Evolutionary conservation across 1,139 yeast genomes (phyloP), one percentile per base, ranked within the genome.

Genomic region (Lizanozyma gosingica): DNA sequence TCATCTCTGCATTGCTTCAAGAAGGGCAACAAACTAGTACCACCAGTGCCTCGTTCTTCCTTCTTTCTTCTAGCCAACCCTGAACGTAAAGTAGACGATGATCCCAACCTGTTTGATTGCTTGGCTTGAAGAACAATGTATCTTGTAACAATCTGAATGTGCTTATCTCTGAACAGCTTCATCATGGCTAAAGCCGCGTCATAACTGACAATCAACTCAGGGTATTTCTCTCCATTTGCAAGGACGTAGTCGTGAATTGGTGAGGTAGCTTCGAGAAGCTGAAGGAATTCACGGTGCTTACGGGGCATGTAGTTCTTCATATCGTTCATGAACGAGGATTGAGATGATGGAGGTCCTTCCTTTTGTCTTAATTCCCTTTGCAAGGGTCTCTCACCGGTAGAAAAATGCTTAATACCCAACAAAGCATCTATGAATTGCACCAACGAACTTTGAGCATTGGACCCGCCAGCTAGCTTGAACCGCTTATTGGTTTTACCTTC

Each of bases 1-100:
- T 90, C 97, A 62, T 90, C 97, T 58, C 97, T 78, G 49, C 96
- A 90, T 60, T 90, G 97, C 59, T 88, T 88, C 55, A 90, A 73
- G 63, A 90, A 90, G 27, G 96, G 96, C 45, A 90, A 75, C 51
- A 90, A 70, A 0, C 95, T 81, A 0, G 97, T 90, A 35, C 97
- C 97, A 14, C 97, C 97, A 1, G 97, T 90, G 8, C 97, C 97
- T 49, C 79, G 76, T 48, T 77, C 79, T 47, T 75, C 80, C 40
- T 70, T 68, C 48, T 66, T 63, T 48, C 32, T 49, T 49, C 69
- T 71, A 18, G 81, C 79, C 49, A 81, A 65, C 0, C 87, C 87
- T 2, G 83, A 73, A 53, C 85, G 68, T 45, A 77, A 57, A n/a
- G 77, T 66, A 27, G 71, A 53, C 15, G 73, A 60, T 2, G 83